These are phyloP conservation scores for Ogataea allantospora DNA, from an alignment of 805 yeast species.

Conservation along the genomic window DNA sequence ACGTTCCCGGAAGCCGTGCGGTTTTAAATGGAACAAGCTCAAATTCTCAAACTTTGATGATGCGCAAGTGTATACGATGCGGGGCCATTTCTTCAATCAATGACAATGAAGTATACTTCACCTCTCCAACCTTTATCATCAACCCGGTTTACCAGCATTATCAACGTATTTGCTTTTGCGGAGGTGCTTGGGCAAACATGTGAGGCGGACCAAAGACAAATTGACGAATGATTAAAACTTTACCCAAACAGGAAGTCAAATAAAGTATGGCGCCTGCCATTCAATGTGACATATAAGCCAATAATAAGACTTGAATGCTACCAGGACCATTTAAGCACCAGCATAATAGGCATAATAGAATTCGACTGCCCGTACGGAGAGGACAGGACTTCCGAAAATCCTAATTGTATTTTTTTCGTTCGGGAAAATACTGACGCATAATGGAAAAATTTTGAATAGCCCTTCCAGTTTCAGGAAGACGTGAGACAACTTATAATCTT, in stretches of 20 bases:
- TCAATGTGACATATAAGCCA: background rate
- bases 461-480: background rate
- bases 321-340: too few species aligned
- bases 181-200: conserved; percentile 67
- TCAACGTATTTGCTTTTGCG: conserved; percentile 75
- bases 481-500: background rate
- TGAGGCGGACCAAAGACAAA: conserved; percentile 6
- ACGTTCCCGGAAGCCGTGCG: conserved; percentile 9
- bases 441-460: background rate
- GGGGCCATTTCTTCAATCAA: conserved; percentile 38
- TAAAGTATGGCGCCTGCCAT: background rate
- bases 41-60: conserved; percentile 14
- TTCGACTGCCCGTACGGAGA: too few species aligned
- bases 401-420: conserved; percentile 2
- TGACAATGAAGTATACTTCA: conserved; percentile 25
- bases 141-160: conserved; percentile 35
- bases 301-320: too few species aligned
- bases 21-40: conserved; percentile 6
- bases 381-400: too few species aligned
- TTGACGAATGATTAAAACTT: too few species aligned
- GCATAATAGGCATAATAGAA: too few species aligned
- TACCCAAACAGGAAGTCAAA: conserved; percentile 1
- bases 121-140: conserved; percentile 28
- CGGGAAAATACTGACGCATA: conserved; percentile 2
- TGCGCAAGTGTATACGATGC: conserved; percentile 35